Conservation (phyloP, 768 basidiomycete species). For the Auriculariales sp. region DNA sequence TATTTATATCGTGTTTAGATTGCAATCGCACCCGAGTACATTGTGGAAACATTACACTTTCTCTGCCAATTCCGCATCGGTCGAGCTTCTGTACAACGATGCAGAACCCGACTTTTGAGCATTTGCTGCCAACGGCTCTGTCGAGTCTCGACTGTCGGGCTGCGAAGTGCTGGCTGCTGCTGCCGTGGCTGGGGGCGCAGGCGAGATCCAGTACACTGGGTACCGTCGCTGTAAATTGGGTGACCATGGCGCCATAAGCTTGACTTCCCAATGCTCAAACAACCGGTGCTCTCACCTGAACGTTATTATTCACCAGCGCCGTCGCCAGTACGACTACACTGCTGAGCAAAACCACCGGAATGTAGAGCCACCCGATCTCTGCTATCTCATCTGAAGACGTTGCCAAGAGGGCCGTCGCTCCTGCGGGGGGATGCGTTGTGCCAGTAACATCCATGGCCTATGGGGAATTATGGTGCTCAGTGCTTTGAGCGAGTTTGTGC, state of each 20-base stretch:
- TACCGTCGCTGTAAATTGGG: slow-evolving; percentile 23
- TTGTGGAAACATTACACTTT: too few species aligned
- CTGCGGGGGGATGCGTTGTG: slow-evolving; percentile 42
- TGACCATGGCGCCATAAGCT: neutral
- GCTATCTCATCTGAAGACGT: slow-evolving; percentile 27
- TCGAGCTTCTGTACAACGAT: neutral
- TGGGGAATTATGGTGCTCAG: neutral
- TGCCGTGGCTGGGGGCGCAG: slow-evolving; percentile 1
- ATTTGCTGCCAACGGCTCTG: neutral
- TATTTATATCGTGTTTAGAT: too few species aligned
- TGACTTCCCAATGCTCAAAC: neutral
- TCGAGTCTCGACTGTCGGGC: neutral
- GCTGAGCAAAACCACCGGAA: slow-evolving; percentile 36
- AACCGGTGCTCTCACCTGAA: slow-evolving; percentile 24
- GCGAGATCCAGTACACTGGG: slow-evolving; percentile 31
- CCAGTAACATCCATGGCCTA: slow-evolving; percentile 32
- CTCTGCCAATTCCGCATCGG: too few species aligned
- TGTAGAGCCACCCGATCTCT: slow-evolving; percentile 33
- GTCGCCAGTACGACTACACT: slow-evolving; percentile 28
- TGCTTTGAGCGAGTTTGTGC: neutral
- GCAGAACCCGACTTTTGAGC: neutral
- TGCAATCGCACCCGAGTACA: too few species aligned
- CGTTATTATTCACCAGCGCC: slow-evolving; percentile 34
- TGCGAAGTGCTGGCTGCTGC: neutral
- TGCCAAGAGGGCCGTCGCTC: slow-evolving; percentile 40